Evolutionary conservation across 2,329 filamentous ascomycete genomes (phyloP).

Genomic region (Aquanectria penicillioides): DNA sequence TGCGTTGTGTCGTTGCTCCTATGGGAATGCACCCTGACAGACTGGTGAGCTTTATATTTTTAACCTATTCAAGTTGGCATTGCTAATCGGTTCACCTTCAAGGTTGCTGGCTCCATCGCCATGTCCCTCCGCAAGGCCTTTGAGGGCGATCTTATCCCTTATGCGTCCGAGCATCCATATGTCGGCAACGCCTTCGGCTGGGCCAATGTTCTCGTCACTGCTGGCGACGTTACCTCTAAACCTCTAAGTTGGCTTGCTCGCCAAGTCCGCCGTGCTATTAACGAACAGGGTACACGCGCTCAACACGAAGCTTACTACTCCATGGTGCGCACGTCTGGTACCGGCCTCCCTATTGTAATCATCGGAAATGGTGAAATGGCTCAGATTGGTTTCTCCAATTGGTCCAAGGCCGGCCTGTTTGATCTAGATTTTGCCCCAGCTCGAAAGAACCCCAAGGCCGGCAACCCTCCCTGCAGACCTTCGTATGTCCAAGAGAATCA

Average conservation of each 20-base stretch:
- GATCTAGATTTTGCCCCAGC: conserved; percentile 22
- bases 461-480: background rate
- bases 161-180: background rate
- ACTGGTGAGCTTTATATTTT: conserved; percentile 4
- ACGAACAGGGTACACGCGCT: conserved; percentile 7
- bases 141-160: conserved; percentile 4
- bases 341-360: background rate
- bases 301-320: conserved; percentile 17
- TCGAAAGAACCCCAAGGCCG: background rate
- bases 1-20: conserved; percentile 13
- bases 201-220: background rate
- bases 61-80: too few species aligned
- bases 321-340: background rate
- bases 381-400: conserved; percentile 20
- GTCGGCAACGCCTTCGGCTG: conserved; percentile 22
- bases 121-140: conserved; percentile 19
- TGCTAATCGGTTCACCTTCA: background rate
- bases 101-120: conserved; percentile 16
- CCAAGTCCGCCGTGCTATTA: conserved; percentile 11
- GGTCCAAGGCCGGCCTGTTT: conserved; percentile 23
- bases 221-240: background rate
- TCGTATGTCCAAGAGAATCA: conserved; percentile 10
- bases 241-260: conserved; percentile 7
- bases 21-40: conserved; percentile 9
- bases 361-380: background rate